phyloP scores from a whole-genome alignment of 768 basidiomycete genomes.

The Lactarius sanguifluus region DNA sequence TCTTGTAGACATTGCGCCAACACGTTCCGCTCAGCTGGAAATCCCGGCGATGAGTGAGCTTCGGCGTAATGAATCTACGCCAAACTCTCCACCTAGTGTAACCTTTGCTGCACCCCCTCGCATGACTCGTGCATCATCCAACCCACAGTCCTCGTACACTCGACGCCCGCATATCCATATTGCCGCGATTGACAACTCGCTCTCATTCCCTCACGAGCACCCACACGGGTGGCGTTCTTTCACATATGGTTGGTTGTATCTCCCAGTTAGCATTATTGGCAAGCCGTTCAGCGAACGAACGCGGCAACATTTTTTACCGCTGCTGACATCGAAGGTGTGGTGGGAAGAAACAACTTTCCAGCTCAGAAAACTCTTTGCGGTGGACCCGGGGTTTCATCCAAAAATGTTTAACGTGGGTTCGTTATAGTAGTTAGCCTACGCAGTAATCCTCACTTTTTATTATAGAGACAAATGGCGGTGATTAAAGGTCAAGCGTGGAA shows the following conservation, averaged over 20 bases:
- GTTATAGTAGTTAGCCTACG: not conserved
- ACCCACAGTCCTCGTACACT: slow-evolving; percentile 42
- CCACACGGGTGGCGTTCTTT: slow-evolving; percentile 76
- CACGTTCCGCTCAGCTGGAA: slow-evolving; percentile 60
- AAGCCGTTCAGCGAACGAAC: slow-evolving; percentile 84
- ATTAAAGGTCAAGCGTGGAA: slow-evolving; percentile 94
- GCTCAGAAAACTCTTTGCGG: slow-evolving; percentile 70
- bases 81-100: slow-evolving; percentile 29
- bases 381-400: slow-evolving; percentile 85
- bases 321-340: slow-evolving; percentile 82
- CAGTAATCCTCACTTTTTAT: slow-evolving; percentile 10
- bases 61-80: slow-evolving; percentile 40
- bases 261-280: slow-evolving; percentile 83
- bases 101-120: slow-evolving; percentile 31
- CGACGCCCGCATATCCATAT: slow-evolving; percentile 82
- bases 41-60: slow-evolving; percentile 77
- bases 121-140: slow-evolving; percentile 26
- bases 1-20: slow-evolving; percentile 76
- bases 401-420: slow-evolving; percentile 78
- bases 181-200: slow-evolving; percentile 90
- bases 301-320: slow-evolving; percentile 74
- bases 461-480: slow-evolving; percentile 82
- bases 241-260: slow-evolving; percentile 86
- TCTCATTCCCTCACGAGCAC: slow-evolving; percentile 90
- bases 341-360: slow-evolving; percentile 87